These are phyloP conservation scores for Beta lomatogona DNA, from an alignment of 179 eudicot species.

Conservation along the genomic window DNA sequence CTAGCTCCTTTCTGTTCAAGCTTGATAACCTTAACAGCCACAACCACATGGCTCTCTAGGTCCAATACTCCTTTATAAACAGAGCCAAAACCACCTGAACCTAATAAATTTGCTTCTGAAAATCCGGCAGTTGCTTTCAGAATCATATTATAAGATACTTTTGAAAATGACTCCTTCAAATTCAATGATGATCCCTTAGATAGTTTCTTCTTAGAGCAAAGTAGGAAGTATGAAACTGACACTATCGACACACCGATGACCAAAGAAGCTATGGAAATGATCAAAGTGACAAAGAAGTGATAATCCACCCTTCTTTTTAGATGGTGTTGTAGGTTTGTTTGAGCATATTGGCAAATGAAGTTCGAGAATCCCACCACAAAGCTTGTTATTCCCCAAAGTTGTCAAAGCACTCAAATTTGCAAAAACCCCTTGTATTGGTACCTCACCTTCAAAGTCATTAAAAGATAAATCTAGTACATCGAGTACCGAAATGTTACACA, in stretches of 20 bases:
- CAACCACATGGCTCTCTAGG: not conserved
- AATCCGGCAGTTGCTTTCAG: slow-evolving; percentile 28
- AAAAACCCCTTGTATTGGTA: slow-evolving; percentile 18
- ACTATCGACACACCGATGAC: not conserved
- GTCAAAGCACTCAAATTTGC: slow-evolving; percentile 9
- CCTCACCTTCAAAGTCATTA: slow-evolving; percentile 25
- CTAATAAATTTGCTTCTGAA: slow-evolving; percentile 16
- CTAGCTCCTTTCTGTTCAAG: not conserved
- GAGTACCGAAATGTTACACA: slow-evolving; percentile 10
- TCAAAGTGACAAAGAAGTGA: not conserved
- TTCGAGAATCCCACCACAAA: slow-evolving; percentile 27
- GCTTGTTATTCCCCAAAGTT: slow-evolving; percentile 21
- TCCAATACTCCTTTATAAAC: slow-evolving; percentile 5
- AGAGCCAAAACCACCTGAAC: slow-evolving; percentile 11
- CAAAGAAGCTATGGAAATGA: not conserved
- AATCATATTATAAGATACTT: slow-evolving; percentile 19
- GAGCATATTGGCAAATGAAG: slow-evolving; percentile 14
- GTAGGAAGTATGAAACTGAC: not conserved
- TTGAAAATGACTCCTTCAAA: not conserved
- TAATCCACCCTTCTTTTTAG: not conserved
- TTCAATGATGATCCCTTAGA: not conserved
- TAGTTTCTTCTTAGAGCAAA: not conserved
- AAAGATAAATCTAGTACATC: slow-evolving; percentile 15
- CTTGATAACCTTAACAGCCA: slow-evolving; percentile 24
- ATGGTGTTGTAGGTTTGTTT: not conserved